Evolutionary conservation across 2,329 filamentous ascomycete genomes (phyloP).

Genomic region (Penicillium corylophilum): DNA sequence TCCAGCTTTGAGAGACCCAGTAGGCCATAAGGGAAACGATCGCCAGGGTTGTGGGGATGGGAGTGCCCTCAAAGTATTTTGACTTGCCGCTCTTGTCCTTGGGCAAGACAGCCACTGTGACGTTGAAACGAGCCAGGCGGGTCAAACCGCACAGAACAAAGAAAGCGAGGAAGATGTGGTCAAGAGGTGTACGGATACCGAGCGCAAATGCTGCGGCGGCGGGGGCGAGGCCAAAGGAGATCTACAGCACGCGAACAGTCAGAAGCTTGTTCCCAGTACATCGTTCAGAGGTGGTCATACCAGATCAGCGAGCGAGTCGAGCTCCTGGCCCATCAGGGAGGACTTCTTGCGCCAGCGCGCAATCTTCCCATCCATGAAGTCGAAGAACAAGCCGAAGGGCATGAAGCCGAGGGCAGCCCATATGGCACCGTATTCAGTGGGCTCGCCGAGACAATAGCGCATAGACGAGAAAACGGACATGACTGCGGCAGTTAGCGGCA

Average conservation of each 20-base stretch:
- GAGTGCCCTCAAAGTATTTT: conserved; percentile 94
- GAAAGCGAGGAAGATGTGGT: conserved; percentile 76
- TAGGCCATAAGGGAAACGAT: conserved; percentile 84
- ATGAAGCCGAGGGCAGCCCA: conserved; percentile 84
- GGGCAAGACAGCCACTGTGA: conserved; percentile 83
- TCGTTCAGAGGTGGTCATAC: conserved; percentile 52
- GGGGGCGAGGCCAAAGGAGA: conserved; percentile 92
- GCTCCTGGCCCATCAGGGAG: conserved; percentile 94
- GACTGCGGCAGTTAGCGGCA: conserved; percentile 47
- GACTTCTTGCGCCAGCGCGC: conserved; percentile 96
- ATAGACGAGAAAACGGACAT: conserved; percentile 96
- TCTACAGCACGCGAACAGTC: conserved; percentile 51
- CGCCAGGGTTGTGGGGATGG: conserved; percentile 84
- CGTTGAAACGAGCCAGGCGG: conserved; percentile 93
- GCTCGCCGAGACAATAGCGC: conserved; percentile 80
- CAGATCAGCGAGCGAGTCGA: conserved; percentile 92
- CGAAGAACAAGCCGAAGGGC: conserved; percentile 92
- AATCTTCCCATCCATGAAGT: conserved; percentile 96
- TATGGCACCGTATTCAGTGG: conserved; percentile 64
- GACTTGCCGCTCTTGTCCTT: conserved; percentile 92
- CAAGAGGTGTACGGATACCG: conserved; percentile 77
- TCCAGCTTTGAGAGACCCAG: conserved; percentile 80
- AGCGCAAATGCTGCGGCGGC: conserved; percentile 85
- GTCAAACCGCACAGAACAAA: conserved; percentile 95
- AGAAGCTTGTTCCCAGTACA: background rate